phyloP scores from a whole-genome alignment of 2,329 filamentous ascomycete species.

The Penicillium sumatraense region DNA sequence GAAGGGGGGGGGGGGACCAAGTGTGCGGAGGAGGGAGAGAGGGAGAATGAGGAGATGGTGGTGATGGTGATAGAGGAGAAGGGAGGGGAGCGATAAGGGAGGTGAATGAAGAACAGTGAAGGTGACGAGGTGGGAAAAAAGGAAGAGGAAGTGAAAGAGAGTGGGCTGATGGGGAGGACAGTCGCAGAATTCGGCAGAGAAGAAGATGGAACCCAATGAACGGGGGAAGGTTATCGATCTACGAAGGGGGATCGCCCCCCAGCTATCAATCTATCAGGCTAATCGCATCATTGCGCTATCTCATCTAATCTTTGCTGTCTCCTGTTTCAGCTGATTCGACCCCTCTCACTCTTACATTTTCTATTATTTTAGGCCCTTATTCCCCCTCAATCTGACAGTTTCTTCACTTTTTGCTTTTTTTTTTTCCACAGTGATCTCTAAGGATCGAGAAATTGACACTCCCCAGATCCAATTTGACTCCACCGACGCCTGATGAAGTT shows the following conservation, averaged over 20 bases:
- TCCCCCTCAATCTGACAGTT: not conserved
- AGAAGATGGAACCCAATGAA: slow-evolving; percentile 12
- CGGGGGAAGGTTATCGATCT: slow-evolving; percentile 31
- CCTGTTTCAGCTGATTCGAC: not conserved
- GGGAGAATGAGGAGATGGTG: not conserved
- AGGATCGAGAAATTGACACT: slow-evolving; percentile 9
- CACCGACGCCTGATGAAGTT: slow-evolving; percentile 32
- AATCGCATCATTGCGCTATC: slow-evolving; percentile 26
- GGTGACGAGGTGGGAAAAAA: slow-evolving; percentile 6
- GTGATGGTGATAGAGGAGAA: slow-evolving; percentile 5
- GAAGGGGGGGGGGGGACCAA: not conserved
- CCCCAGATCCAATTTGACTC: slow-evolving; percentile 36
- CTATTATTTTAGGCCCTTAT: not conserved
- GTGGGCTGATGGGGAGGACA: not conserved
- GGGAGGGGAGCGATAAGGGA: slow-evolving; percentile 1
- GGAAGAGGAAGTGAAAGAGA: slow-evolving; percentile 4
- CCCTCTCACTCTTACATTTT: not conserved
- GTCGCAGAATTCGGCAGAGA: not conserved
- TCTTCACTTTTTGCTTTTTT: slow-evolving; percentile 14
- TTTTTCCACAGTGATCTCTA: slow-evolving; percentile 7
- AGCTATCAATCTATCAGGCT: slow-evolving; percentile 32
- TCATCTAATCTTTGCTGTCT: slow-evolving; percentile 27
- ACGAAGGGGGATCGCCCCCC: slow-evolving; percentile 29
- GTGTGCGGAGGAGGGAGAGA: not conserved
- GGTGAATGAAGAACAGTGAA: too few species aligned